Conservation (phyloP, 2,329 filamentous ascomycete genomes). For the Blumeria hordei region DNA sequence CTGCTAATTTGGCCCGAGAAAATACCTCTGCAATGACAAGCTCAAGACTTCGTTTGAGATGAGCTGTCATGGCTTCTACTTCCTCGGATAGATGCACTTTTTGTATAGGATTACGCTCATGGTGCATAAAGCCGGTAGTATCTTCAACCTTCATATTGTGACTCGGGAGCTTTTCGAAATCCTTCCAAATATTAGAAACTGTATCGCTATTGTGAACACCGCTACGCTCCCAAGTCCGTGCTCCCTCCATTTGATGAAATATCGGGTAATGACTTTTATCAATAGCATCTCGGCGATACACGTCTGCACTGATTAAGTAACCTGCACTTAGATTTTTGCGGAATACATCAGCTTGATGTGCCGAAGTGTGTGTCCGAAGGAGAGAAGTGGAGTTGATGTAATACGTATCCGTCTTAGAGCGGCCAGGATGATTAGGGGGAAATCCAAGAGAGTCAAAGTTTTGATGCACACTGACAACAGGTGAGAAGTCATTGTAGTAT, state of each 20-base stretch:
- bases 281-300: constrained; percentile 85
- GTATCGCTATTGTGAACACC: constrained; percentile 32
- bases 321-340: constrained; percentile 46
- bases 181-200: constrained; percentile 39
- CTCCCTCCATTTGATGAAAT: constrained; percentile 98
- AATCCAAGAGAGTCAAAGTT: constrained; percentile 98
- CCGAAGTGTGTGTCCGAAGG: constrained; percentile 79
- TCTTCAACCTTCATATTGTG: constrained; percentile 64
- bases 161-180: constrained; percentile 45
- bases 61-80: constrained; percentile 57
- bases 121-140: constrained; percentile 52
- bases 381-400: constrained; percentile 73
- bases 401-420: constrained; percentile 77
- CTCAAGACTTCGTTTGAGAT: constrained; percentile 76
- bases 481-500: constrained; percentile 55
- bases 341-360: constrained; percentile 73
- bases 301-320: constrained; percentile 80
- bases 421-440: constrained; percentile 64
- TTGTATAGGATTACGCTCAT: constrained; percentile 66
- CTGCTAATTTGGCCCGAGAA: constrained; percentile 45
- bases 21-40: constrained; percentile 80
- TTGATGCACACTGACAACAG: constrained; percentile 60
- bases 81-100: constrained; percentile 47
- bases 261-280: constrained; percentile 89
- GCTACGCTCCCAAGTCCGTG: constrained; percentile 61